phyloP scores from a whole-genome alignment of 768 basidiomycete genomes.

The Pleurotus salmoneostramineus region DNA sequence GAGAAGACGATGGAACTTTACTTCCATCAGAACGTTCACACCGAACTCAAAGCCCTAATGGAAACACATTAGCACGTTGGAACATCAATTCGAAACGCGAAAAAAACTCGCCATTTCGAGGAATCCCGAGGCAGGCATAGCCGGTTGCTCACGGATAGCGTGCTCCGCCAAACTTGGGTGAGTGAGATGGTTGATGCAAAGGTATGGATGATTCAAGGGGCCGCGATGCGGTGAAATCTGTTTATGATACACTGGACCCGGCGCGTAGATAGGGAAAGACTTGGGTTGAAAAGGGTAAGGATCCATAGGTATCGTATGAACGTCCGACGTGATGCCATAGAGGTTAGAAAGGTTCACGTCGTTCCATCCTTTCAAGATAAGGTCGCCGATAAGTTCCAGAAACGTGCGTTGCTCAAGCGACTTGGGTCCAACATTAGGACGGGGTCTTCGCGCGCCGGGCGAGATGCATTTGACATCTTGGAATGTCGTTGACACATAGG shows the following conservation, averaged over 20 bases:
- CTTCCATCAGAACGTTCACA: too few relatives aligned
- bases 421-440: constrained; percentile 17
- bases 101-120: too few relatives aligned
- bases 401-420: constrained; percentile 20
- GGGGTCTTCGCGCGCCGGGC: constrained; percentile 12
- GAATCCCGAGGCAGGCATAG: too few relatives aligned
- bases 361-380: constrained; percentile 15
- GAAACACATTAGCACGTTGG: too few relatives aligned
- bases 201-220: constrained; percentile 29
- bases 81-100: too few relatives aligned
- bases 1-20: too few relatives aligned
- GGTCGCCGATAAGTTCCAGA: constrained; percentile 22
- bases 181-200: constrained; percentile 25
- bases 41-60: too few relatives aligned
- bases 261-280: constrained; percentile 17
- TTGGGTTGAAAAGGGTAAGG: neutral
- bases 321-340: neutral
- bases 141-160: too few relatives aligned
- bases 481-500: constrained; percentile 7
- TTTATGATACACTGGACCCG: constrained; percentile 26
- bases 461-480: constrained; percentile 20
- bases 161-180: too few relatives aligned
- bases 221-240: constrained; percentile 23
- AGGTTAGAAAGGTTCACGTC: neutral
- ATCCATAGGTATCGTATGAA: neutral